Percentiles rank a stretch among this genome's conserved stretches.
These are phyloP conservation scores for Leishmania tropica DNA, from an alignment of 208 protist genomes.

Conservation along the genomic window DNA sequence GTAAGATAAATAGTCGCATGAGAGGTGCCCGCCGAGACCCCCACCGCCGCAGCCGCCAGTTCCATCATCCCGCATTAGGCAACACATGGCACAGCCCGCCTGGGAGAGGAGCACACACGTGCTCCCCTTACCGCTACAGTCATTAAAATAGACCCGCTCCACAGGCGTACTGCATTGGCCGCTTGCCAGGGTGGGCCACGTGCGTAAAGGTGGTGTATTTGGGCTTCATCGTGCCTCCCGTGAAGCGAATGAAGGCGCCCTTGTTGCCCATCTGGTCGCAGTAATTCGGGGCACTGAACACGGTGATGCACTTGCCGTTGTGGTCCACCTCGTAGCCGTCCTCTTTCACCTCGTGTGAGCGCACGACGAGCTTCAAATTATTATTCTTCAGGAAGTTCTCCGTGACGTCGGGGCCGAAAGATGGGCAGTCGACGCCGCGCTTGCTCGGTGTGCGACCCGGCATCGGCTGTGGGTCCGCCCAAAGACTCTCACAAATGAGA, in stretches of 20 bases:
- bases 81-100: neutral
- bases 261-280: slow-evolving; percentile 97
- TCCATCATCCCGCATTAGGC: neutral
- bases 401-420: slow-evolving; percentile 98
- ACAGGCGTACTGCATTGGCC: slow-evolving; percentile 81
- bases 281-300: slow-evolving; percentile 99
- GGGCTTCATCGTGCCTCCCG: slow-evolving; percentile 73
- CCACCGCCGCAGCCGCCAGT: neutral
- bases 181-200: slow-evolving; percentile 82
- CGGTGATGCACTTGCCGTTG: slow-evolving; percentile 91
- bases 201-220: slow-evolving; percentile 75
- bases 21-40: neutral
- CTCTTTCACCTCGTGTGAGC: slow-evolving; percentile 98
- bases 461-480: slow-evolving; percentile 96
- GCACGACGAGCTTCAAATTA: slow-evolving; percentile 93
- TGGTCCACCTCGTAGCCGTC: slow-evolving; percentile 96
- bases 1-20: neutral
- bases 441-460: slow-evolving; percentile 93
- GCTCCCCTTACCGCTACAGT: neutral
- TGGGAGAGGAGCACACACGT: too few relatives aligned
- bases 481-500: slow-evolving; percentile 97
- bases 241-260: slow-evolving; percentile 90
- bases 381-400: slow-evolving; percentile 95
- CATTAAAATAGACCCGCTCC: slow-evolving; percentile 57
- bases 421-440: slow-evolving; percentile 94